Evolutionary conservation across 2,329 filamentous ascomycete species (phyloP).

Genomic region (Massarina eburnea): DNA sequence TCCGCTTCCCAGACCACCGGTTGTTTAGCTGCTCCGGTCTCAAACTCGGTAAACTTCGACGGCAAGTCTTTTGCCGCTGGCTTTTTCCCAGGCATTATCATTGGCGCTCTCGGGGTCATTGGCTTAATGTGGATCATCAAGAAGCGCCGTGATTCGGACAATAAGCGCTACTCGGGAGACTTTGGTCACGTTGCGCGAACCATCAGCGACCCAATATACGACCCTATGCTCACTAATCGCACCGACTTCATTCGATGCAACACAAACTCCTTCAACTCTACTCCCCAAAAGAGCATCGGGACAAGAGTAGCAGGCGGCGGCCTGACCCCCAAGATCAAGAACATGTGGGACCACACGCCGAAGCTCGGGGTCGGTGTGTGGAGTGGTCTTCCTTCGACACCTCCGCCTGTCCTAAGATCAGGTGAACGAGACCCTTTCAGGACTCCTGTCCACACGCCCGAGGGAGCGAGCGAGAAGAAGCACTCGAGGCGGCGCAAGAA

Average conservation of each 20-base stretch:
- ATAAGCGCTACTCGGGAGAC: slow-evolving; percentile 40
- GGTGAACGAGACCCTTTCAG: slow-evolving; percentile 34
- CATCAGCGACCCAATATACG: slow-evolving; percentile 44
- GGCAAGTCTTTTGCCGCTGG: slow-evolving; percentile 42
- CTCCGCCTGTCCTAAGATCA: slow-evolving; percentile 29
- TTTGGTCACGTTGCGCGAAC: slow-evolving; percentile 41
- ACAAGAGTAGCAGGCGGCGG: slow-evolving; percentile 18
- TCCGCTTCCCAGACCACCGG: slow-evolving; percentile 34
- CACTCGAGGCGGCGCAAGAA: slow-evolving; percentile 14
- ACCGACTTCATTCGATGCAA: slow-evolving; percentile 42
- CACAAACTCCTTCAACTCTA: slow-evolving; percentile 25
- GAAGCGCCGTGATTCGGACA: slow-evolving; percentile 32
- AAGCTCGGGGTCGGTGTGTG: slow-evolving; percentile 33
- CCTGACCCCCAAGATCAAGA: slow-evolving; percentile 36
- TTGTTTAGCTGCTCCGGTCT: slow-evolving; percentile 16
- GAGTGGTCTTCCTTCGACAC: slow-evolving; percentile 19
- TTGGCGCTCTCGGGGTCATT: slow-evolving; percentile 36
- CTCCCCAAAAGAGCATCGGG: slow-evolving; percentile 25
- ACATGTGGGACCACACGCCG: slow-evolving; percentile 39
- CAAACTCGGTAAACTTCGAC: slow-evolving; percentile 27
- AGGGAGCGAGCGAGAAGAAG: slow-evolving; percentile 11
- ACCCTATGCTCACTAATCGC: slow-evolving; percentile 36
- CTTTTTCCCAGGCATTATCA: slow-evolving; percentile 40
- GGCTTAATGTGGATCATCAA: slow-evolving; percentile 38
- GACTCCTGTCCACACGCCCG: slow-evolving; percentile 31